These are phyloP conservation scores for Naganishia antarctica DNA, from an alignment of 768 basidiomycete genomes.

Conservation along the genomic window DNA sequence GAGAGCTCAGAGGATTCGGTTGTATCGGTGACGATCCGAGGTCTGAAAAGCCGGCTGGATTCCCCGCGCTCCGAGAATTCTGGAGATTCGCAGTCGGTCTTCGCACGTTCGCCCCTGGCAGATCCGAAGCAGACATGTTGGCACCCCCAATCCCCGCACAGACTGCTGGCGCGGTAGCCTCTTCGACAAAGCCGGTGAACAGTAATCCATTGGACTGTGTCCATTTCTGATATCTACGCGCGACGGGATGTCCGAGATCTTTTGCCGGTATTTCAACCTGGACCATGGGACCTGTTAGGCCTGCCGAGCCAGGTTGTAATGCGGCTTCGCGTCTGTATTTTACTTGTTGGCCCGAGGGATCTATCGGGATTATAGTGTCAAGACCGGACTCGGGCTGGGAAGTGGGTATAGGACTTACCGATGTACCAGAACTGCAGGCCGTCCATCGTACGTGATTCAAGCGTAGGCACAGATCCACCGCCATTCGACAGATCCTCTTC, in stretches of 20 bases:
- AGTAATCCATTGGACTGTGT: slow-evolving; percentile 3
- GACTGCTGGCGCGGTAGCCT: not conserved
- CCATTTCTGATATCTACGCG: slow-evolving; percentile 9
- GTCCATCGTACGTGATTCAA: not conserved
- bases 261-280: slow-evolving; percentile 6
- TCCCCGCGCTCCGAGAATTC: not conserved
- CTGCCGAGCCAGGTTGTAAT: not conserved
- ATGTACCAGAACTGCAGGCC: slow-evolving; percentile 22
- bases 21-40: not conserved
- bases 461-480: not conserved
- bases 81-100: not conserved
- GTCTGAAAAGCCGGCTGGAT: not conserved
- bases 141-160: slow-evolving; percentile 3
- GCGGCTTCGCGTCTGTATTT: slow-evolving; percentile 1
- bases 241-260: slow-evolving; percentile 15
- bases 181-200: slow-evolving; percentile 17
- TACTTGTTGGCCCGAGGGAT: not conserved
- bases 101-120: not conserved
- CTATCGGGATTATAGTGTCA: too few relatives aligned
- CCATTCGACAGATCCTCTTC: not conserved
- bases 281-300: not conserved
- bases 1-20: not conserved
- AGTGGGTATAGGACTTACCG: too few relatives aligned
- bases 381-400: too few relatives aligned
- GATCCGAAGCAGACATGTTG: not conserved